phyloP scores from a whole-genome alignment of 768 basidiomycete species.

The Tremella mesenterica region DNA sequence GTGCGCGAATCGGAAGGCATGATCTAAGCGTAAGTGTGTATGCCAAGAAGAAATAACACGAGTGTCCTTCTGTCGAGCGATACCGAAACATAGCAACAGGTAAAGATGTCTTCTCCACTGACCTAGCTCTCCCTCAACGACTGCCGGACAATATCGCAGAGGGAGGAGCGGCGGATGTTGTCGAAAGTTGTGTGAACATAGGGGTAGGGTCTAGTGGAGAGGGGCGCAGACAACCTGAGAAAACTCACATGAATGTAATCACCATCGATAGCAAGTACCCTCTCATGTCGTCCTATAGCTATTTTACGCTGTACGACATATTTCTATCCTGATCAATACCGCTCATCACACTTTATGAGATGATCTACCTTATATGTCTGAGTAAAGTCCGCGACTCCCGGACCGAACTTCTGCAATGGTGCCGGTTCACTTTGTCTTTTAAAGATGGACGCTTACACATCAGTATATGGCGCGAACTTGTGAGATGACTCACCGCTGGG shows the following conservation, averaged over 20 bases:
- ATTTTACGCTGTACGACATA: conserved; percentile 88
- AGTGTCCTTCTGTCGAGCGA: no score
- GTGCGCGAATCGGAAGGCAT: conserved; percentile 75
- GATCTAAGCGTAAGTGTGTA: no score
- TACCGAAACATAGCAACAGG: no score
- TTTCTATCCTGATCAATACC: conserved; percentile 48
- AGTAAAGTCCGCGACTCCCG: conserved; percentile 62
- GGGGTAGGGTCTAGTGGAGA: conserved; percentile 1
- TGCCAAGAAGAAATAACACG: no score
- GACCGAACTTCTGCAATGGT: conserved; percentile 51
- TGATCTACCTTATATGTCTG: conserved; percentile 68
- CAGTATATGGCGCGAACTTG: background rate
- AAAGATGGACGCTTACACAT: conserved; percentile 74
- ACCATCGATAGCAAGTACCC: conserved; percentile 86
- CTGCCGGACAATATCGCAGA: background rate
- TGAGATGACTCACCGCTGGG: conserved; percentile 61
- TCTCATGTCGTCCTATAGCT: conserved; percentile 84
- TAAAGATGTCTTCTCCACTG: no score
- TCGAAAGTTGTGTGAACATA: background rate
- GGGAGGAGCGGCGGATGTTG: conserved; percentile 1
- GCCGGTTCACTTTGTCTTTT: conserved; percentile 69
- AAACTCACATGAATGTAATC: conserved; percentile 71
- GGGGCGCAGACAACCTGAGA: no score
- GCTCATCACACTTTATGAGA: background rate
- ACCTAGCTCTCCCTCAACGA: no score